These are phyloP conservation scores for Geopyxis carbonaria DNA, from an alignment of 495 filamentous ascomycete genomes.

Conservation along the genomic window DNA sequence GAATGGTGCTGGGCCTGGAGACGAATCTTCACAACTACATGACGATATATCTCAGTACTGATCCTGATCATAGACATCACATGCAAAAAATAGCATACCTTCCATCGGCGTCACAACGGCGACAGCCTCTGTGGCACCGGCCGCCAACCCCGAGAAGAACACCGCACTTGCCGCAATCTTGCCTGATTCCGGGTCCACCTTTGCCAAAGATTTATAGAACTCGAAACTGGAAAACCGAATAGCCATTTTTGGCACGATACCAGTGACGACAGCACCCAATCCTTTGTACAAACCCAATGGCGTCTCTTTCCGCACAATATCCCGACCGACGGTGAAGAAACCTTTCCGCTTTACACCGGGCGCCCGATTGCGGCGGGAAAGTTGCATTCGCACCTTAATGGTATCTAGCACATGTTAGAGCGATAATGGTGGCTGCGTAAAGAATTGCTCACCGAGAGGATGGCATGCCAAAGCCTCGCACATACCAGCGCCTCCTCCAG, in stretches of 20 bases:
- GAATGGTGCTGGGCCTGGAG: constrained; percentile 93
- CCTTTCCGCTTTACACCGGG: constrained; percentile 77
- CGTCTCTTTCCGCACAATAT: constrained; percentile 80
- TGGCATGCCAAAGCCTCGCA: constrained; percentile 98
- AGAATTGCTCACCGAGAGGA: constrained; percentile 68
- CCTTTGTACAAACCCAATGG: constrained; percentile 91
- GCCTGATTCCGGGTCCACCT: constrained; percentile 36
- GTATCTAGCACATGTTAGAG: constrained; percentile 41
- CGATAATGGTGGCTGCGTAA: background rate
- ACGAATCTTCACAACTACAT: constrained; percentile 76
- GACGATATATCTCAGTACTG: background rate
- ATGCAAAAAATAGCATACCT: constrained; percentile 9
- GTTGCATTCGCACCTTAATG: constrained; percentile 99
- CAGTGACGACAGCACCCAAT: constrained; percentile 83
- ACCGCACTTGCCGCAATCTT: constrained; percentile 54
- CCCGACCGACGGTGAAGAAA: constrained; percentile 69
- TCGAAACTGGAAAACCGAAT: constrained; percentile 98
- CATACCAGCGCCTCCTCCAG: constrained; percentile 95
- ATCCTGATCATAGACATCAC: too few species aligned
- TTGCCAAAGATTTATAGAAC: constrained; percentile 53
- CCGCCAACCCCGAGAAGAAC: constrained; percentile 59
- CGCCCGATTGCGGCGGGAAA: constrained; percentile 65
- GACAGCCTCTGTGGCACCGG: constrained; percentile 91
- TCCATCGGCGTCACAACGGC: constrained; percentile 96
- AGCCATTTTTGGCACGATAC: constrained; percentile 98